Evolutionary conservation across 2,329 filamentous ascomycete genomes (phyloP).

Genomic region (Tolypocladium guangdongense): DNA sequence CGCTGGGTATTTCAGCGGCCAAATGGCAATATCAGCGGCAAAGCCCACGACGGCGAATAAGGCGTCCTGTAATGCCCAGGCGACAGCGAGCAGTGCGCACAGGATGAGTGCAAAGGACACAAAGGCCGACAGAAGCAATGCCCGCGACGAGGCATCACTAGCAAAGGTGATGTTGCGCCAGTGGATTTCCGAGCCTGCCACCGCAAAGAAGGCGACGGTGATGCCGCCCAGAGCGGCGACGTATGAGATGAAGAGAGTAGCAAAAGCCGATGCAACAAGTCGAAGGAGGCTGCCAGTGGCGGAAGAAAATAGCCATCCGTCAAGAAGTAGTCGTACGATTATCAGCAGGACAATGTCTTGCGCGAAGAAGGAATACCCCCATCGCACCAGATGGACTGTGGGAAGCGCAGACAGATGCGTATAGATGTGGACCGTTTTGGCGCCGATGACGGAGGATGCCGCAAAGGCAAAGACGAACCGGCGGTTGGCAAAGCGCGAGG

Average conservation of each 20-base stretch:
- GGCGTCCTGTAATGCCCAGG: constrained; percentile 15
- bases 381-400: constrained; percentile 14
- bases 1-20: constrained; percentile 7
- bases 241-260: constrained; percentile 8
- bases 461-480: constrained; percentile 18
- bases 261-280: constrained; percentile 6
- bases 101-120: constrained; percentile 13
- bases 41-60: constrained; percentile 9
- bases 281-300: not conserved
- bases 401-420: constrained; percentile 16
- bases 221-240: constrained; percentile 13
- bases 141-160: constrained; percentile 17
- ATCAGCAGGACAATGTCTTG: constrained; percentile 19
- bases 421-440: constrained; percentile 18
- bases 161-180: constrained; percentile 21
- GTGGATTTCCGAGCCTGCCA: constrained; percentile 21
- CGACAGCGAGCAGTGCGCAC: constrained; percentile 6
- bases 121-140: constrained; percentile 18
- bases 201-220: constrained; percentile 13
- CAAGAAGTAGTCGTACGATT: constrained; percentile 17
- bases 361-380: constrained; percentile 21
- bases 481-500: constrained; percentile 12
- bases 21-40: constrained; percentile 14
- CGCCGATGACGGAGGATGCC: constrained; percentile 13
- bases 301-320: constrained; percentile 2